These are phyloP conservation scores for Pichia sp. DNA, from an alignment of 1,139 yeast genomes.

Conservation along the genomic window DNA sequence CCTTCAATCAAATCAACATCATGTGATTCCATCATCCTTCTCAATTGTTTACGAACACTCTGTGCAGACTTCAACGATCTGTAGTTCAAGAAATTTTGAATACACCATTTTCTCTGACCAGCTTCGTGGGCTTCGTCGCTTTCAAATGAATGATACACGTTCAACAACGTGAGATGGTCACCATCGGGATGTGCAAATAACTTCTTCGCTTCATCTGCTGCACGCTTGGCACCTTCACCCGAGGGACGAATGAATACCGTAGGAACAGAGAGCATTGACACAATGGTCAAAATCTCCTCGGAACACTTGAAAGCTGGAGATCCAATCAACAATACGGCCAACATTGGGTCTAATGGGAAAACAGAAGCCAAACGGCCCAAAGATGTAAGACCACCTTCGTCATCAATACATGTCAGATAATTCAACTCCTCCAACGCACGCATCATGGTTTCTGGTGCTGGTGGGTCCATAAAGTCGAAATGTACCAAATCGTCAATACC, in stretches of 20 bases:
- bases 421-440: constrained; percentile 94
- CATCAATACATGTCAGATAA: constrained; percentile 83
- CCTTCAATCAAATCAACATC: constrained; percentile 71
- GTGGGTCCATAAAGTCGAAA: constrained; percentile 98
- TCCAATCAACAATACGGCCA: constrained; percentile 88
- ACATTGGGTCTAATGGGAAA: constrained; percentile 93
- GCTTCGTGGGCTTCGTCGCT: constrained; percentile 60
- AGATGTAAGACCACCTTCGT: constrained; percentile 85
- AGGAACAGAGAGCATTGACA: constrained; percentile 78
- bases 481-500: constrained; percentile 96
- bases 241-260: constrained; percentile 93
- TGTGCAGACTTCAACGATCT: constrained; percentile 81
- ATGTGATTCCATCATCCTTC: constrained; percentile 75
- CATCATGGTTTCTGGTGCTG: constrained; percentile 99
- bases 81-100: constrained; percentile 79
- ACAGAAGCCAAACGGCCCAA: constrained; percentile 86
- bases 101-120: constrained; percentile 79
- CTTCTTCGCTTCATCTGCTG: constrained; percentile 89
- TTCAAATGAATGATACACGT: constrained; percentile 82
- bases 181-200: constrained; percentile 92
- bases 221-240: constrained; percentile 73
- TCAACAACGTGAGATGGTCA: constrained; percentile 85
- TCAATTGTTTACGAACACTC: constrained; percentile 78
- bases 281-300: constrained; percentile 81
- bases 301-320: constrained; percentile 84